phyloP scores from a whole-genome alignment of 78 protist species.

The Paratrimastix pyriformis region DNA sequence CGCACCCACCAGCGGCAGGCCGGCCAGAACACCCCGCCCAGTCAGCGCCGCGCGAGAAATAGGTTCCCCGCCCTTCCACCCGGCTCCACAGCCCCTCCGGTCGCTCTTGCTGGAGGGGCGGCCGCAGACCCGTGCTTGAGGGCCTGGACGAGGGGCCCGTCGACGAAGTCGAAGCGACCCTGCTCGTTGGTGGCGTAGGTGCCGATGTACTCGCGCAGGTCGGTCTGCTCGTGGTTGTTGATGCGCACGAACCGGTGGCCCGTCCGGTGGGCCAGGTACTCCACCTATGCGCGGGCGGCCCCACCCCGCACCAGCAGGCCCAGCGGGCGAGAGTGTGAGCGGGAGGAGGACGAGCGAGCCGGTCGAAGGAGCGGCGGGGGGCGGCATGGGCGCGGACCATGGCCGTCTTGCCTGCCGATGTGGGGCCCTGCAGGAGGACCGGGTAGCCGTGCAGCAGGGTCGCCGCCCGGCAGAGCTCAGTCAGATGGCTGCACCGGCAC shows the following conservation, averaged over 20 bases:
- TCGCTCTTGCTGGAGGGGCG: too few relatives aligned
- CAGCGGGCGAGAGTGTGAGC: too few relatives aligned
- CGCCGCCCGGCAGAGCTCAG: slow-evolving; percentile 5
- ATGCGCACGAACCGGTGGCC: slow-evolving; percentile 86
- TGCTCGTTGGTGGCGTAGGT: slow-evolving; percentile 61
- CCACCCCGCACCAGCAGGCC: not conserved
- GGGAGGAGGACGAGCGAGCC: too few relatives aligned
- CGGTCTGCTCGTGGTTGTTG: slow-evolving; percentile 99
- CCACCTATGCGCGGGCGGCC: too few relatives aligned
- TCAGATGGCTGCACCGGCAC: not conserved
- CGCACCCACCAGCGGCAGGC: too few relatives aligned
- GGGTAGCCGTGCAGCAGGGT: slow-evolving; percentile 10
- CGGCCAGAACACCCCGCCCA: too few relatives aligned
- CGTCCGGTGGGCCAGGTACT: slow-evolving; percentile 74
- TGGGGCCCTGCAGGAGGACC: slow-evolving; percentile 42
- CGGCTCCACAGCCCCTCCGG: too few relatives aligned
- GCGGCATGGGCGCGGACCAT: too few relatives aligned
- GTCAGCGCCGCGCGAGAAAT: too few relatives aligned
- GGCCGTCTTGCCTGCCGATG: slow-evolving; percentile 80
- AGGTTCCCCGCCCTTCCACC: too few relatives aligned
- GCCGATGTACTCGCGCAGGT: slow-evolving; percentile 97
- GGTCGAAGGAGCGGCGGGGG: too few relatives aligned
- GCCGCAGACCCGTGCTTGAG: too few relatives aligned
- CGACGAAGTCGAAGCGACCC: slow-evolving; percentile 49
- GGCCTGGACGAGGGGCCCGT: slow-evolving; percentile 91